Evolutionary conservation across 2,329 filamentous ascomycete genomes (phyloP).

Genomic region (Hymenoscyphus infarciens): DNA sequence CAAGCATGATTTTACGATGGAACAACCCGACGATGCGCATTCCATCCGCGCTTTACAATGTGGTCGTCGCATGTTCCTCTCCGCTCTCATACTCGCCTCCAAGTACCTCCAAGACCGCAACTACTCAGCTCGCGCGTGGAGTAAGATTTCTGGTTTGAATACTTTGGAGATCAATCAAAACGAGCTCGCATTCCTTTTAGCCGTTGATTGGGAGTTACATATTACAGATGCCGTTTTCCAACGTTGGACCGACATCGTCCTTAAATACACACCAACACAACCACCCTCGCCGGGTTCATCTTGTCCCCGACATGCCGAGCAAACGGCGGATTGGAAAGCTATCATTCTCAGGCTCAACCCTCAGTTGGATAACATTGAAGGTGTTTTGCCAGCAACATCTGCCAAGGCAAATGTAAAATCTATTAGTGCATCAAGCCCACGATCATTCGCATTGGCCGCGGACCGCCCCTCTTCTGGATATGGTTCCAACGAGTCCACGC

Average conservation of each 20-base stretch:
- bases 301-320: slow-evolving; percentile 26
- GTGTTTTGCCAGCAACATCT: slow-evolving; percentile 40
- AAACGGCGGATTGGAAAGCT: slow-evolving; percentile 50
- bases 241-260: slow-evolving; percentile 88
- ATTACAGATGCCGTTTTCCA: slow-evolving; percentile 86
- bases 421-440: slow-evolving; percentile 21
- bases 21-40: slow-evolving; percentile 71
- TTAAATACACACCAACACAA: slow-evolving; percentile 66
- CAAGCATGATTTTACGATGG: slow-evolving; percentile 77
- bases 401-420: slow-evolving; percentile 25
- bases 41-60: slow-evolving; percentile 82
- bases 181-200: slow-evolving; percentile 84
- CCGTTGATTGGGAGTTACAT: slow-evolving; percentile 92
- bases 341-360: slow-evolving; percentile 55
- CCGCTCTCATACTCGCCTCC: slow-evolving; percentile 89
- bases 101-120: slow-evolving; percentile 98
- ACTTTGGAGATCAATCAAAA: slow-evolving; percentile 95
- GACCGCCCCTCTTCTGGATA: slow-evolving; percentile 38
- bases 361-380: slow-evolving; percentile 56
- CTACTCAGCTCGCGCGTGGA: slow-evolving; percentile 96
- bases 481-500: slow-evolving; percentile 41
- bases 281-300: slow-evolving; percentile 50
- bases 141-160: slow-evolving; percentile 96
- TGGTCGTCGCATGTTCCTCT: slow-evolving; percentile 94
- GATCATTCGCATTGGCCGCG: slow-evolving; percentile 41